These are phyloP conservation scores for Candolleomyces eurysporus DNA, from an alignment of 768 basidiomycete genomes.

Conservation along the genomic window DNA sequence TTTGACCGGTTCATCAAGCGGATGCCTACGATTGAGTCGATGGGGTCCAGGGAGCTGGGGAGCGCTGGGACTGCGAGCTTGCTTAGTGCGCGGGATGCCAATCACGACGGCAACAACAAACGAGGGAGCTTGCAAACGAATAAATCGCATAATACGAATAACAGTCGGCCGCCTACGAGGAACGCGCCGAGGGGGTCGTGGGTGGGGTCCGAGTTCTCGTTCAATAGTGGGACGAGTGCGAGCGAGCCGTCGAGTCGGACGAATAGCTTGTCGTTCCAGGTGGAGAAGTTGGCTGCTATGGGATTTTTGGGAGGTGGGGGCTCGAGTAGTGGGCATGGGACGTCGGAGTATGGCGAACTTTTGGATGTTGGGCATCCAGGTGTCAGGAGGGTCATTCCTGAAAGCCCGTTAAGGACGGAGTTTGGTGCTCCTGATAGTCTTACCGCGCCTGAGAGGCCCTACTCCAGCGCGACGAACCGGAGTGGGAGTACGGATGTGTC, in stretches of 20 bases:
- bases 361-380: slow-evolving; percentile 15
- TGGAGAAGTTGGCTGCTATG: slow-evolving; percentile 9
- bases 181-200: slow-evolving; percentile 22
- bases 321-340: neutral
- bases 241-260: slow-evolving; percentile 12
- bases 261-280: slow-evolving; percentile 11
- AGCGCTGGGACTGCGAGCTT: slow-evolving; percentile 23
- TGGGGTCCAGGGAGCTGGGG: slow-evolving; percentile 62
- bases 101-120: neutral
- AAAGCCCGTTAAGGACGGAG: slow-evolving; percentile 4
- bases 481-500: slow-evolving; percentile 10
- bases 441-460: neutral
- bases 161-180: slow-evolving; percentile 40
- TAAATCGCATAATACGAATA: slow-evolving; percentile 8
- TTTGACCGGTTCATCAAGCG: slow-evolving; percentile 65
- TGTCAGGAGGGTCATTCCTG: slow-evolving; percentile 4
- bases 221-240: slow-evolving; percentile 15
- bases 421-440: neutral
- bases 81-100: slow-evolving; percentile 17
- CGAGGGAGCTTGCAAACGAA: slow-evolving; percentile 12
- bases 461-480: neutral
- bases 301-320: neutral
- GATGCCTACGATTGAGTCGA: slow-evolving; percentile 80
- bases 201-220: slow-evolving; percentile 17
- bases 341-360: slow-evolving; percentile 15